phyloP scores from a whole-genome alignment of 169 alveolate species.

The Cryptosporidium xiaoi region DNA sequence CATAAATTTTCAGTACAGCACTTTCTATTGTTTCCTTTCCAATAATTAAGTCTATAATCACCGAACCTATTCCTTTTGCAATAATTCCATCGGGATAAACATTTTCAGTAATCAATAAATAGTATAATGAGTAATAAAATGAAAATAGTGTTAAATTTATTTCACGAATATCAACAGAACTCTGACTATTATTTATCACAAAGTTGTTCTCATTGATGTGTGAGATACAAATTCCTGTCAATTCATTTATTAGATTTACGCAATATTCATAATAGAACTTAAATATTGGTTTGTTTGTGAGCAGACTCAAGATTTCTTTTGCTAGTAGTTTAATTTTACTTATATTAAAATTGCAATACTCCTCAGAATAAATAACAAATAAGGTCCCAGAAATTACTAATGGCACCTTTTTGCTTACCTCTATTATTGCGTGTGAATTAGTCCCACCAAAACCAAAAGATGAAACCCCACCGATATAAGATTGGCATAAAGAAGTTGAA shows the following conservation, averaged over 20 bases:
- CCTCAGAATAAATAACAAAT: constrained; percentile 9
- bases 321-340: not conserved
- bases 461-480: constrained; percentile 76
- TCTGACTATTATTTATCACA: not conserved
- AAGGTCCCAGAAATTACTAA: constrained; percentile 8
- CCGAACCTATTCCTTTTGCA: constrained; percentile 20
- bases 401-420: constrained; percentile 10
- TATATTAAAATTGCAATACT: not conserved
- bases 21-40: not conserved
- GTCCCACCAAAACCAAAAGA: constrained; percentile 80
- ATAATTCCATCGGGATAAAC: constrained; percentile 1
- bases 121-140: constrained; percentile 34
- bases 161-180: not conserved
- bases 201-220: not conserved
- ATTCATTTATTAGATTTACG: not conserved
- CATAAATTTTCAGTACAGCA: constrained; percentile 7
- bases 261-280: constrained; percentile 14
- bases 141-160: constrained; percentile 6
- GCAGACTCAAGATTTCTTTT: not conserved
- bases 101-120: not conserved
- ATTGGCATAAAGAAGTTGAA: not conserved
- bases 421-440: constrained; percentile 79
- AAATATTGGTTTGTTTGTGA: not conserved
- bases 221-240: not conserved
- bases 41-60: constrained; percentile 10